Evolutionary conservation across 306 rosid species (phyloP).

Genomic region (Vigna radiata): DNA sequence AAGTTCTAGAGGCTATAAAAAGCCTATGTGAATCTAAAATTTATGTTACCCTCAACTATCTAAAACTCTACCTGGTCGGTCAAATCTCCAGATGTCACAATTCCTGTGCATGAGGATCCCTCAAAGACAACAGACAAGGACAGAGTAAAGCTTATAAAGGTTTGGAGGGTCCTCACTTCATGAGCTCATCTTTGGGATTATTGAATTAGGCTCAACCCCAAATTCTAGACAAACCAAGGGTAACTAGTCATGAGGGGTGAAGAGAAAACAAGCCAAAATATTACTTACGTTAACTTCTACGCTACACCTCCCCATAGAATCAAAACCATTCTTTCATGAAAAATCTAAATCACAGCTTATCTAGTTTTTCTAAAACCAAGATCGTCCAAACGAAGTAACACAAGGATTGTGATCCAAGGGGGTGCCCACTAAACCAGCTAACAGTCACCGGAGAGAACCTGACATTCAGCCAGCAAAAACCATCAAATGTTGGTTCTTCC

Average conservation of each 20-base stretch:
- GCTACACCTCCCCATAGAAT: not conserved
- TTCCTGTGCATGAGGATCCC: not conserved
- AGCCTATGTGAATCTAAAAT: not conserved
- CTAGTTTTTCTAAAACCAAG: not conserved
- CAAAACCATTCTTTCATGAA: not conserved
- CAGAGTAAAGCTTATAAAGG: not conserved
- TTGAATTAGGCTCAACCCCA: not conserved
- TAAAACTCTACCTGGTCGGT: not conserved
- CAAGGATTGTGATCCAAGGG: not conserved
- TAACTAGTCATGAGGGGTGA: slow-evolving; percentile 25
- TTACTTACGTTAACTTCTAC: slow-evolving; percentile 8
- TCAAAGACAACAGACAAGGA: not conserved
- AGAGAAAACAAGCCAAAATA: slow-evolving; percentile 7
- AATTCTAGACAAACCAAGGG: slow-evolving; percentile 11
- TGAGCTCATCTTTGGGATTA: not conserved
- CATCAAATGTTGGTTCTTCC: not conserved
- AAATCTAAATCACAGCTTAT: not conserved
- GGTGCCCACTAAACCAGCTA: not conserved
- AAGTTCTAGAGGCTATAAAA: not conserved
- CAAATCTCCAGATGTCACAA: not conserved
- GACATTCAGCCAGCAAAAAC: slow-evolving; percentile 3
- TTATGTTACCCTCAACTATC: not conserved
- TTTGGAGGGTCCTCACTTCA: not conserved
- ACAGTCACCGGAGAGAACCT: not conserved
- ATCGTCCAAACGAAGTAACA: not conserved